phyloP scores from a whole-genome alignment of 805 yeast species.

The Metschnikowia henanensis region DNA sequence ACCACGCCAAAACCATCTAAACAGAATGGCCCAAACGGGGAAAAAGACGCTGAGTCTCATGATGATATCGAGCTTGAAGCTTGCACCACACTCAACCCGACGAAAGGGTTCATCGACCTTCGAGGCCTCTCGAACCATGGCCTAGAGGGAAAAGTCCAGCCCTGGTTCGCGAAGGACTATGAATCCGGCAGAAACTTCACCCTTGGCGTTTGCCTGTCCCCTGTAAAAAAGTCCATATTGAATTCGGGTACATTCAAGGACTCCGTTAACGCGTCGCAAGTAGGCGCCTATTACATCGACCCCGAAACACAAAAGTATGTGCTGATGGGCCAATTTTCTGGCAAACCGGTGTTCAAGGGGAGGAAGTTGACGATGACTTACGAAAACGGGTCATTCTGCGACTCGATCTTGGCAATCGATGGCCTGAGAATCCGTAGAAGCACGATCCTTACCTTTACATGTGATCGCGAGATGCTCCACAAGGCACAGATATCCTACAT shows the following conservation, averaged over 20 bases:
- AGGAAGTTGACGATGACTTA: conserved; percentile 70
- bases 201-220: conserved; percentile 67
- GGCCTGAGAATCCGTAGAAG: conserved; percentile 57
- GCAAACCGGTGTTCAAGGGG: conserved; percentile 68
- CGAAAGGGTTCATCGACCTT: conserved; percentile 52
- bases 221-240: conserved; percentile 32
- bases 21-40: background rate
- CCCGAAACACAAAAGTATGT: conserved; percentile 36
- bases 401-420: conserved; percentile 32
- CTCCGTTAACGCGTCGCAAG: conserved; percentile 41
- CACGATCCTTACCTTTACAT: conserved; percentile 67
- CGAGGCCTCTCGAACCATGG: conserved; percentile 47
- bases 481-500: conserved; percentile 68
- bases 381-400: conserved; percentile 63
- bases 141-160: conserved; percentile 43
- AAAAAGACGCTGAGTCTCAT: conserved; percentile 1
- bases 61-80: conserved; percentile 26
- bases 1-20: background rate
- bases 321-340: conserved; percentile 62
- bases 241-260: conserved; percentile 37
- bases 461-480: conserved; percentile 71
- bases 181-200: conserved; percentile 75
- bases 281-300: conserved; percentile 61
- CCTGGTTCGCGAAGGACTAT: conserved; percentile 71
- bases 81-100: conserved; percentile 45